Conservation (phyloP, 2,329 filamentous ascomycete species). For the Fusarium piperis region DNA sequence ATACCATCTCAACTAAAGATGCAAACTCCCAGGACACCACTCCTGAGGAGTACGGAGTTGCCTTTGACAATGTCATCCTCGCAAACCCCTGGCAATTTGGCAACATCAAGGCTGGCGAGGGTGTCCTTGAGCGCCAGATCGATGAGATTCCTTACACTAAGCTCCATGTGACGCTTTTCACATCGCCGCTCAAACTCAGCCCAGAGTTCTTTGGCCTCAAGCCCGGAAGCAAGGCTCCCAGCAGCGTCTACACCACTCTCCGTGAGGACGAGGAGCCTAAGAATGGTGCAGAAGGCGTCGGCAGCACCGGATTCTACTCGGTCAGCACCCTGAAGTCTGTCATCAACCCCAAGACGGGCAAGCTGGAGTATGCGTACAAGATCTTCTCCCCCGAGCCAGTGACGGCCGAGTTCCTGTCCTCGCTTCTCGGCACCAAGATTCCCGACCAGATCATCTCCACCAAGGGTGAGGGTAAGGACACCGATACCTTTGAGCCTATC, state of each 20-base stretch:
- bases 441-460: conserved; percentile 52
- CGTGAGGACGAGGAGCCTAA: conserved; percentile 63
- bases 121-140: conserved; percentile 75
- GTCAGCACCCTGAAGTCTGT: conserved; percentile 77
- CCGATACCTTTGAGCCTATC: conserved; percentile 58
- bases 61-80: conserved; percentile 84
- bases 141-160: conserved; percentile 86
- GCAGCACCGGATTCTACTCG: conserved; percentile 84
- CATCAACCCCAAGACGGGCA: conserved; percentile 66
- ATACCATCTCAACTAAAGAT: conserved; percentile 54
- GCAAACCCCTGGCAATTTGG: conserved; percentile 87
- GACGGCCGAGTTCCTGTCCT: conserved; percentile 62
- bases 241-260: conserved; percentile 85
- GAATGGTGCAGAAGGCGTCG: conserved; percentile 67
- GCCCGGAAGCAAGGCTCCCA: conserved; percentile 68
- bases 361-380: conserved; percentile 70
- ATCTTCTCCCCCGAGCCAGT: conserved; percentile 69
- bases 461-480: conserved; percentile 47
- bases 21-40: conserved; percentile 29
- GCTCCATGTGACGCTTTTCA: conserved; percentile 89
- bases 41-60: conserved; percentile 56
- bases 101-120: conserved; percentile 69
- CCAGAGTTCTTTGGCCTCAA: conserved; percentile 76
- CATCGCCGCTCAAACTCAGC: conserved; percentile 78
- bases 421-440: conserved; percentile 60